Base-by-base conservation (phyloP, 345 rosid genomes). In the Arabidopsis thaliana region DNA sequence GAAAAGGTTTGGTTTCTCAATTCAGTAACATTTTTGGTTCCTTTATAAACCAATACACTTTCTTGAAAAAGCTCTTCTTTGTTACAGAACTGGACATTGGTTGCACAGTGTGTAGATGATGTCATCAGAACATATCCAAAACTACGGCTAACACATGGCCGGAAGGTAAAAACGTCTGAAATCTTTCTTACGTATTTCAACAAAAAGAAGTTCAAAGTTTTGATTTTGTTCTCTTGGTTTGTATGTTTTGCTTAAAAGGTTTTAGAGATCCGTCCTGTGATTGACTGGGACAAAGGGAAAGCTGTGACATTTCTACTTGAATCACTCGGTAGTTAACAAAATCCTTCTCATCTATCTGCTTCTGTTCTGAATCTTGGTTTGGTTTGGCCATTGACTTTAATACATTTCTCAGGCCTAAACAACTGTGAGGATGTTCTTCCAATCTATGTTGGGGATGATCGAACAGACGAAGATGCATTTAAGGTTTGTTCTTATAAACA, bases 391-490 rank as follows among this genome's bases (percentile, higher is more conserved):
- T 45, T 55, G 41, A 76, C 56, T 16, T 2, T 10, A 58, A 20
- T 60, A 66, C 52, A 32, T 41, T 14, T 4, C 36, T 81, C 71
- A 94, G 98, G 91, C 7, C 82, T 94, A 24, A 83, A 59, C 62
- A 81, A 90, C 50, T 72, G 91, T 32, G 88, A 90, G 9, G 97
- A 90, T 11, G 96, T 95, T 64, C 92, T 95, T 38, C 99, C 99
- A 30, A 95, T 95, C 60, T 95, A 95, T 75, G 88, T 95, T 1
- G 98, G 98, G 41, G 98, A 94, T 83, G 98, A 94, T 79, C 81
- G 85, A 71, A 94, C 98, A 52, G 99, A 95, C 64, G 97, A 95
- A 85, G 99, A 95, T 87, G 99, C 99, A 11, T 95, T 95, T 60
- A 87, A 89, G 89, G 32, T 28, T 28, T 28, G 32, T 28, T 28